Evolutionary conservation across 805 yeast genomes (phyloP), one percentile per base, ranked within the genome.

Genomic region (Ogataea siamensis): DNA sequence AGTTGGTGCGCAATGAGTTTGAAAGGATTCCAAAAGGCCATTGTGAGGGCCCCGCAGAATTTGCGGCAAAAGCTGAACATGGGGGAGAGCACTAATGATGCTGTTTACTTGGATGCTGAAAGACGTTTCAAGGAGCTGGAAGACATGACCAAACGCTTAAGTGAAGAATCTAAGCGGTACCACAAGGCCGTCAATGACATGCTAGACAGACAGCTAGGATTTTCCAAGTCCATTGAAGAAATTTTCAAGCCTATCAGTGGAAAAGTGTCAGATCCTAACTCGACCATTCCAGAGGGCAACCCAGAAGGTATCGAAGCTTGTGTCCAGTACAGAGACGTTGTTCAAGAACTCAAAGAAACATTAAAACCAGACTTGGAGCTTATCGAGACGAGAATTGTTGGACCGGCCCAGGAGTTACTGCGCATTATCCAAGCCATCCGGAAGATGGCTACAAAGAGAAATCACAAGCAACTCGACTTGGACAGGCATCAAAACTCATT

Each of bases 221-320:
- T 89, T 61, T 84, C 96, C n/a, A 83, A 83, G 55, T 91, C 95
- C 3, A 87, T 93, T 64, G 97, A 89, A 61, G 96, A 89, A 58
- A 84, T 93, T 43, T 93, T 88, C 68, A 87, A 91, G 64, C 99
- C 99, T 1, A 93, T 93, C 45, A 80, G 93, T 39, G 99, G 99
- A 28, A 80, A 88, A 45, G 70, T 85, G 58, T 80, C 93, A 11
- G 98, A 93, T 60, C 96, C 97, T 6, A 85, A 81, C 56, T 77
- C 93, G 6, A 63, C 87, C 2, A 74, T 78, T 32, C 89, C 89
- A 0, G 99, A 93, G 59, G 97, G 94, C 51, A 89, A 89, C 57
- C 97, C 97, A 3, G 95, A 93, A 37, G 99, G 98, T 51, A 87
- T 93, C 49, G 80, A 84, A 55, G 99, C 99, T 1, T 78, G 94